Evolutionary conservation across 257 asterid species (phyloP).

Genomic region (Solanum rostratum): DNA sequence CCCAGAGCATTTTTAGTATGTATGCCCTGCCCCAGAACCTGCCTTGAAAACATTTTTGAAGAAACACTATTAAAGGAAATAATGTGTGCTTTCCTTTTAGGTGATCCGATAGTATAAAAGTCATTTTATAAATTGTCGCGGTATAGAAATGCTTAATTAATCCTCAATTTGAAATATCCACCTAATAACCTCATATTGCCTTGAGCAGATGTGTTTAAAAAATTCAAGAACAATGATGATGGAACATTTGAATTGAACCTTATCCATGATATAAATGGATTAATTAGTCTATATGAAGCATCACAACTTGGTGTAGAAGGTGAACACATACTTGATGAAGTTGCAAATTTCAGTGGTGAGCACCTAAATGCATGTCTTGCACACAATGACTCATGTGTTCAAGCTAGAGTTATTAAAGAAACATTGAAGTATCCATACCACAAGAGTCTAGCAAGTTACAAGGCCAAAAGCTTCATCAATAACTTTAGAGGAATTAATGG

Average conservation of each 20-base stretch:
- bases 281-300: constrained; percentile 38
- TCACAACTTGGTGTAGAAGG: constrained; percentile 31
- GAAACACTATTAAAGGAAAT: too few species aligned
- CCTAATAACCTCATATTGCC: neutral
- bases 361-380: neutral
- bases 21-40: too few species aligned
- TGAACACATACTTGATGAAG: constrained; percentile 36
- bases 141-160: neutral
- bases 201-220: constrained; percentile 22
- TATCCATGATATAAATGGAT: constrained; percentile 9
- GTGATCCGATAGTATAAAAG: neutral
- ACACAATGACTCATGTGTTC: neutral
- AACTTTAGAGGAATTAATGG: neutral
- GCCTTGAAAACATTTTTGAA: too few species aligned
- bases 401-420: neutral
- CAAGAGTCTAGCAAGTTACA: constrained; percentile 18
- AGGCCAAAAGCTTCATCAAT: neutral
- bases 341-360: constrained; percentile 17
- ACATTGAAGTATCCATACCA: constrained; percentile 32
- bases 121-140: neutral
- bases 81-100: too few species aligned
- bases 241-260: constrained; percentile 12
- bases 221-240: constrained; percentile 21
- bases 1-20: too few species aligned
- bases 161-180: neutral